phyloP scores from a whole-genome alignment of 176 grass and related monocot species.

The Zea luxurians region DNA sequence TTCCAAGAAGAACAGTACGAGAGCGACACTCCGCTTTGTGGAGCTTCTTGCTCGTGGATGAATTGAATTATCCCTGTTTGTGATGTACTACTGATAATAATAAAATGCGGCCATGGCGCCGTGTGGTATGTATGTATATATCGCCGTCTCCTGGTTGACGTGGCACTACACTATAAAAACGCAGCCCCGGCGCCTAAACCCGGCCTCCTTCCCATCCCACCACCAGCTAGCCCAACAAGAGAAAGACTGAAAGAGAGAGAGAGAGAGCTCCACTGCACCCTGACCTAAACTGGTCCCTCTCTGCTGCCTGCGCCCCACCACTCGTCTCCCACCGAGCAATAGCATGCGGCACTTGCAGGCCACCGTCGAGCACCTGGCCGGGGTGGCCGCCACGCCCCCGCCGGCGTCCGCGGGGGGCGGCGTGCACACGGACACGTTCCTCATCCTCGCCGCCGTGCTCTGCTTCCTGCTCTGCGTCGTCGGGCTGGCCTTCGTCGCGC shows the following conservation, averaged over 20 bases:
- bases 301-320: background rate
- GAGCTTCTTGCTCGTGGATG: background rate
- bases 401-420: background rate
- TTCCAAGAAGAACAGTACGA: slow-evolving; percentile 12
- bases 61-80: background rate
- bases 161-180: slow-evolving; percentile 19
- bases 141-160: background rate
- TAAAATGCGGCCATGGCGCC: too few relatives aligned
- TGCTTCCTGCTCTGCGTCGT: slow-evolving; percentile 73
- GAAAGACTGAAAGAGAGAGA: too few relatives aligned
- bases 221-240: background rate
- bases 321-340: too few relatives aligned
- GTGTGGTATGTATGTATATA: background rate
- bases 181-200: background rate
- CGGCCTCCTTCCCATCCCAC: background rate
- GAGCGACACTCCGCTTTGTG: background rate
- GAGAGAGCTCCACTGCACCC: slow-evolving; percentile 12
- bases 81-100: too few relatives aligned
- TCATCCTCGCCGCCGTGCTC: slow-evolving; percentile 65
- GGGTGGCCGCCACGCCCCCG: background rate
- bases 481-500: slow-evolving; percentile 64
- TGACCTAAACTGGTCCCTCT: slow-evolving; percentile 29
- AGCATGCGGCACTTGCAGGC: slow-evolving; percentile 30
- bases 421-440: slow-evolving; percentile 60
- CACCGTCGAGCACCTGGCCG: slow-evolving; percentile 24